phyloP scores from a whole-genome alignment of 306 rosid species.

The Cicer chorassanicum region DNA sequence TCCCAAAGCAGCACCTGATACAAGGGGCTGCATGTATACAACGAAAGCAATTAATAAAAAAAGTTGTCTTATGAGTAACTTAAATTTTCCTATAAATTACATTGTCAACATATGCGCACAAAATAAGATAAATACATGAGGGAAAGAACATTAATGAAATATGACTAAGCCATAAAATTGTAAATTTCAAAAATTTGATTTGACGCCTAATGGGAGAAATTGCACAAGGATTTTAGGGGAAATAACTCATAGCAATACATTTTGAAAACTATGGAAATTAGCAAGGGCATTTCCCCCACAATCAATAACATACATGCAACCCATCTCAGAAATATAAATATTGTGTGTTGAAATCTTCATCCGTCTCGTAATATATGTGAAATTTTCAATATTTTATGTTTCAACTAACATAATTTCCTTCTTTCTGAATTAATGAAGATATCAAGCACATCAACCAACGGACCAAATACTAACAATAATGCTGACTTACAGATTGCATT shows the following conservation, averaged over 20 bases:
- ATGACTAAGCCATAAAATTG: conserved; percentile 1
- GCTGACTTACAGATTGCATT: neutral
- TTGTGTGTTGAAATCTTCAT: conserved; percentile 2
- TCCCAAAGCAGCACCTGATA: conserved; percentile 97
- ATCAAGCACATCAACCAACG: neutral
- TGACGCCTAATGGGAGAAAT: neutral
- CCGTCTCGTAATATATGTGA: neutral
- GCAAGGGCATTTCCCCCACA: neutral
- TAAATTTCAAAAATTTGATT: neutral
- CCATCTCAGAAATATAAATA: conserved; percentile 17
- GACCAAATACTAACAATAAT: conserved; percentile 24
- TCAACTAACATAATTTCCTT: neutral
- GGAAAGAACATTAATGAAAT: neutral
- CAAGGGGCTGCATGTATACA: conserved; percentile 83
- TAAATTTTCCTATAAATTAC: conserved; percentile 23
- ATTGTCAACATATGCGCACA: conserved; percentile 2
- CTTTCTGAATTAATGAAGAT: neutral
- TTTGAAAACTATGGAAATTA: neutral
- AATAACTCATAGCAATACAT: conserved; percentile 7
- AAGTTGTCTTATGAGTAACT: neutral
- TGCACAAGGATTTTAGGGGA: neutral
- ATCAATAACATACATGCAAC: neutral
- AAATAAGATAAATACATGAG: conserved; percentile 28
- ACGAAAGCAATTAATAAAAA: conserved; percentile 43
- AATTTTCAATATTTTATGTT: conserved; percentile 16